These are phyloP conservation scores for Solanum lignicaule DNA, from an alignment of 257 asterid genomes.

Conservation along the genomic window DNA sequence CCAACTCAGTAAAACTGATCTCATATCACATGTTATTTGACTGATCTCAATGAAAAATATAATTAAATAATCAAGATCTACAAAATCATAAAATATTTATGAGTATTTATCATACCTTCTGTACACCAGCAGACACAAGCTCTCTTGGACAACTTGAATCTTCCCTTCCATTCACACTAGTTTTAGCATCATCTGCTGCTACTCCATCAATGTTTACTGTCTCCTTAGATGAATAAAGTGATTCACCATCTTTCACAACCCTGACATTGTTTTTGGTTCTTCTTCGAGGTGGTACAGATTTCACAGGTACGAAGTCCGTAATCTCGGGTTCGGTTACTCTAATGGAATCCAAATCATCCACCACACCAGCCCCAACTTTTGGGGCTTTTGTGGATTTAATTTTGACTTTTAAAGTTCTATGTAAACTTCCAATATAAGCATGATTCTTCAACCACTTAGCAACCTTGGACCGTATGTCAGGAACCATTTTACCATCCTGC, in stretches of 20 bases:
- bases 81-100: neutral
- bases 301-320: slow-evolving; percentile 52
- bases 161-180: slow-evolving; percentile 25
- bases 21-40: neutral
- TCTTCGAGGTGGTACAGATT: slow-evolving; percentile 68
- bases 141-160: slow-evolving; percentile 23
- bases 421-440: slow-evolving; percentile 44
- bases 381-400: slow-evolving; percentile 24
- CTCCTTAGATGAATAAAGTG: slow-evolving; percentile 22
- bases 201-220: slow-evolving; percentile 15
- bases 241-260: slow-evolving; percentile 34
- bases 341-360: slow-evolving; percentile 32
- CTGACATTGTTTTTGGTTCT: slow-evolving; percentile 58
- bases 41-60: neutral
- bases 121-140: slow-evolving; percentile 23
- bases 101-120: slow-evolving; percentile 38
- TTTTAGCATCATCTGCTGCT: slow-evolving; percentile 14
- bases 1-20: neutral
- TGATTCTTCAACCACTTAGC: slow-evolving; percentile 65
- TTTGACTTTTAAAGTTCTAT: slow-evolving; percentile 40
- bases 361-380: slow-evolving; percentile 33
- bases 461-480: slow-evolving; percentile 52
- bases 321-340: slow-evolving; percentile 38
- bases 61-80: neutral
- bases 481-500: slow-evolving; percentile 57